phyloP scores from a whole-genome alignment of 768 basidiomycete species.

The Rhodotorula babjevae region DNA sequence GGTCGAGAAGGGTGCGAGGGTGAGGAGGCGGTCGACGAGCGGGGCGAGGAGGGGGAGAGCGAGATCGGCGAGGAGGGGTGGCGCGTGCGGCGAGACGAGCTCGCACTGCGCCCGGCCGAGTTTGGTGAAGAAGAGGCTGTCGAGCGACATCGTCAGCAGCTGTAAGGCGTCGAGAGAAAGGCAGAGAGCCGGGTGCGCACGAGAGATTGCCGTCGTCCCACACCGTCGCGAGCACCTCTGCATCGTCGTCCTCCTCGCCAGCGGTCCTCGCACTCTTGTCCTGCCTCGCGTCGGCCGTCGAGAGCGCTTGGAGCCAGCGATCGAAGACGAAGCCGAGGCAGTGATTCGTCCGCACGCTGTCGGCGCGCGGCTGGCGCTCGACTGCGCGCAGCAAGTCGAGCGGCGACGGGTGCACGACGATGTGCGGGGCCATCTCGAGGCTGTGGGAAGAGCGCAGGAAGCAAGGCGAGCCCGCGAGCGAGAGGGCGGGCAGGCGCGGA shows the following conservation, averaged over 20 bases:
- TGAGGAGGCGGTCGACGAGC: slow-evolving; percentile 14
- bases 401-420: slow-evolving; percentile 2
- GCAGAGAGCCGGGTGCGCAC: not conserved
- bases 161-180: not conserved
- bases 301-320: not conserved
- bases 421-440: not conserved
- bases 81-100: slow-evolving; percentile 2
- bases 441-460: no score
- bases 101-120: slow-evolving; percentile 6
- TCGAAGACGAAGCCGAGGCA: not conserved
- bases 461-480: not conserved
- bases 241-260: slow-evolving; percentile 1
- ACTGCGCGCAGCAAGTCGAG: slow-evolving; percentile 1
- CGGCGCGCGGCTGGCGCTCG: not conserved
- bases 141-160: no score
- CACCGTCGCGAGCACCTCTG: not conserved
- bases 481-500: not conserved
- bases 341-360: not conserved
- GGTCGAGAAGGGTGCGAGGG: slow-evolving; percentile 1
- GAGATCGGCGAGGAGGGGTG: not conserved
- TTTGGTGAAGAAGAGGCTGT: slow-evolving; percentile 29
- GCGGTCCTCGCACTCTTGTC: not conserved
- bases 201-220: slow-evolving; percentile 1
- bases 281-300: no score
- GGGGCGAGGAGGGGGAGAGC: slow-evolving; percentile 4